Evolutionary conservation across 257 asterid species (phyloP).

Genomic region (Fraxinus excelsior): DNA sequence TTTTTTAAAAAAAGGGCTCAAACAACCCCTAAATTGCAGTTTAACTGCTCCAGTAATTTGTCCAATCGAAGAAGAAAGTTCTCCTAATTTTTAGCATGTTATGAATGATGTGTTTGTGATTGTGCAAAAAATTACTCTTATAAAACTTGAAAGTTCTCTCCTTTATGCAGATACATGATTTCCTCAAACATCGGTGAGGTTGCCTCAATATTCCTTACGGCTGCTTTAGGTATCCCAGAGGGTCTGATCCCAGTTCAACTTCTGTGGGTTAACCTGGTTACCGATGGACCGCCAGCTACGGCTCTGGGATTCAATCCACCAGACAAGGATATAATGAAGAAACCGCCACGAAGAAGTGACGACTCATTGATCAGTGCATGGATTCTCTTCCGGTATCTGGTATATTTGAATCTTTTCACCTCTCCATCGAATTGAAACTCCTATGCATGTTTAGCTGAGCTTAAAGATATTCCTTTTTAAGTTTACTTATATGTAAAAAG

Average conservation of each 20-base stretch:
- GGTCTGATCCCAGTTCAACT: slow-evolving; percentile 98
- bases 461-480: no score
- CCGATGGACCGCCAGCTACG: slow-evolving; percentile 99
- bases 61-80: no score
- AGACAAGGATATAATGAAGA: slow-evolving; percentile 92
- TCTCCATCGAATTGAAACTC: background rate
- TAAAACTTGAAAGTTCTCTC: background rate
- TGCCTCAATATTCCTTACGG: slow-evolving; percentile 86
- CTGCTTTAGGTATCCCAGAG: slow-evolving; percentile 96
- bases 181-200: slow-evolving; percentile 99
- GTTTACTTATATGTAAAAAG: no score
- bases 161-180: slow-evolving; percentile 82
- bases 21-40: no score
- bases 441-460: background rate
- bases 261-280: slow-evolving; percentile 95
- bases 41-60: no score
- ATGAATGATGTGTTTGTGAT: no score
- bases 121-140: background rate
- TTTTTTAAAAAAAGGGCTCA: no score
- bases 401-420: slow-evolving; percentile 23
- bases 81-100: no score
- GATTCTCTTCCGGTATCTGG: slow-evolving; percentile 95
- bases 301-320: slow-evolving; percentile 99
- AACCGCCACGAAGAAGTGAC: slow-evolving; percentile 86
- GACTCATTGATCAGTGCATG: slow-evolving; percentile 93